A percentile compares a stretch with the other conserved stretches of the same genome.
Conservation (phyloP, 129 eudicot genomes). For the Chrysanthemum lavandulifolium region DNA sequence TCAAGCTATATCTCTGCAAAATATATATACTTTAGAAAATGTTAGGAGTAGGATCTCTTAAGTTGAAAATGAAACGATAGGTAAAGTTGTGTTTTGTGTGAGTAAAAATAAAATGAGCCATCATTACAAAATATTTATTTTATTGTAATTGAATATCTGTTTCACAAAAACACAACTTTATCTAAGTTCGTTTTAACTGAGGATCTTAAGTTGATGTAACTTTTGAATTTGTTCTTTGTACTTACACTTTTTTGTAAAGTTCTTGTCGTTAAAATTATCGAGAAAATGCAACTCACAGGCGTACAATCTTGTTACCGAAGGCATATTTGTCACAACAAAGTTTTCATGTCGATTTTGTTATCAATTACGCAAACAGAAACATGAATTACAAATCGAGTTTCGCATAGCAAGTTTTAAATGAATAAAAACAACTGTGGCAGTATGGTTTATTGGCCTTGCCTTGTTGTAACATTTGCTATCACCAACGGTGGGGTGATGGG, state of each 20-base stretch:
- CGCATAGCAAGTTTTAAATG: not conserved
- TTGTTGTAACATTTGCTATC: constrained; percentile 37
- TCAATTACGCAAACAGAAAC: not conserved
- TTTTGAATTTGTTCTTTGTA: not conserved
- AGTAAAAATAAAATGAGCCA: no score
- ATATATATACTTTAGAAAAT: no score
- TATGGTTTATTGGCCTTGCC: constrained; percentile 11
- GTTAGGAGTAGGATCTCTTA: no score
- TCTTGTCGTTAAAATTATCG: not conserved
- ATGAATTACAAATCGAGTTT: not conserved
- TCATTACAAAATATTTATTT: no score
- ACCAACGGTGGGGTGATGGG: constrained; percentile 37
- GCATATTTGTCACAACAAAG: not conserved
- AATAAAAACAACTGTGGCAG: constrained; percentile 12
- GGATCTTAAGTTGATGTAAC: not conserved
- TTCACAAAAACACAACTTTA: no score
- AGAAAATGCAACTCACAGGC: not conserved
- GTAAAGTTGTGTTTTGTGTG: no score
- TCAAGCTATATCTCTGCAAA: no score
- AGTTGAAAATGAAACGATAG: no score
- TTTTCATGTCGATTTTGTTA: not conserved
- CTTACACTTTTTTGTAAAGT: not conserved
- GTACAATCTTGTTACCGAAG: not conserved
- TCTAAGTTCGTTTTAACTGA: no score
- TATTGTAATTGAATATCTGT: no score